phyloP scores from a whole-genome alignment of 306 rosid genomes.

The Ochetophila trinervis region DNA sequence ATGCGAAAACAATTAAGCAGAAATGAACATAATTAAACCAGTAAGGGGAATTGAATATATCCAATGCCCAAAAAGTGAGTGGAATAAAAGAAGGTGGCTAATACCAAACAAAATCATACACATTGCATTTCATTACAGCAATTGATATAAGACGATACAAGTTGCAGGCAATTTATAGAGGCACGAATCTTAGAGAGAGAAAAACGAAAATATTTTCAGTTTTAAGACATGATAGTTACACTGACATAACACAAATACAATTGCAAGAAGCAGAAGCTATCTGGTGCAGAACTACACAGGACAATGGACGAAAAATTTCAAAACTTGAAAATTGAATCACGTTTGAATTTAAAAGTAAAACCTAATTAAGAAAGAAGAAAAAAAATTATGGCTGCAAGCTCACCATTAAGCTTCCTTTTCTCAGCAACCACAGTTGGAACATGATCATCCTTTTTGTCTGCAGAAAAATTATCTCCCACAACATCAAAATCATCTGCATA shows the following conservation, averaged over 20 bases:
- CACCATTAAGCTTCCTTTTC: conserved; percentile 85
- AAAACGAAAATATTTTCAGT: too few relatives aligned
- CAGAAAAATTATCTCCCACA: conserved; percentile 35
- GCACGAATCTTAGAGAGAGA: too few relatives aligned
- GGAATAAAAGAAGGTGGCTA: too few relatives aligned
- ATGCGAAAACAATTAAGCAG: background rate
- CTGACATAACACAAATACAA: background rate
- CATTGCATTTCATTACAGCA: too few relatives aligned
- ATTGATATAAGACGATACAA: too few relatives aligned
- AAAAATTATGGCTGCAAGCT: conserved; percentile 18
- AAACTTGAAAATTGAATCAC: background rate
- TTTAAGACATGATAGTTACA: too few relatives aligned
- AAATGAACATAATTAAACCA: background rate
- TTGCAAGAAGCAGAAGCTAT: background rate
- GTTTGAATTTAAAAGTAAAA: background rate
- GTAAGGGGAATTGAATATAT: too few relatives aligned
- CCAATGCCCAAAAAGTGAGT: too few relatives aligned
- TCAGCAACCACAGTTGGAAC: conserved; percentile 47
- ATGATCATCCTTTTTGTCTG: conserved; percentile 41
- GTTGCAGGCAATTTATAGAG: too few relatives aligned
- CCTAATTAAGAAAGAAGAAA: background rate
- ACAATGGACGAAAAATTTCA: too few relatives aligned
- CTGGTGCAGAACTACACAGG: too few relatives aligned
- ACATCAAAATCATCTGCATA: conserved; percentile 13
- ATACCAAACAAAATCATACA: too few relatives aligned